Percentiles rank a stretch among this genome's conserved stretches.
Evolutionary conservation across 441 rosid species (phyloP).

Genomic region (Jatropha multifida): DNA sequence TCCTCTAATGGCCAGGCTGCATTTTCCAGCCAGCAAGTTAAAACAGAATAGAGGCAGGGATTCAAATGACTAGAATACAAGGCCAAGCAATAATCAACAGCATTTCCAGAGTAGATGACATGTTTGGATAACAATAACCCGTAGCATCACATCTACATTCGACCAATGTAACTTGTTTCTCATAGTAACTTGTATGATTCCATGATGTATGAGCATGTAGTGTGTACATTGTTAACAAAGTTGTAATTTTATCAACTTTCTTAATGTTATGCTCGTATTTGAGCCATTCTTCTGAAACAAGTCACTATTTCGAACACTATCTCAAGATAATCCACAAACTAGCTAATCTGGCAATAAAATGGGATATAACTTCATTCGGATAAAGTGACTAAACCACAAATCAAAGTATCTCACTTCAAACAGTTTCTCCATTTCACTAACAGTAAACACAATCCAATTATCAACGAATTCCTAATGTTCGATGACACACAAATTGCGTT

Average conservation of each 20-base stretch:
- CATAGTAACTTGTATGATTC: conserved; percentile 25
- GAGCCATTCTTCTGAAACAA: conserved; percentile 39
- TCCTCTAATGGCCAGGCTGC: conserved; percentile 79
- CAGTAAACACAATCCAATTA: not conserved
- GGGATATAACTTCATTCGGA: no score
- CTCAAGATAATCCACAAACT: not conserved
- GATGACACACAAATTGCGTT: not conserved
- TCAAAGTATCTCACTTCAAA: not conserved
- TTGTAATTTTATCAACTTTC: conserved; percentile 23
- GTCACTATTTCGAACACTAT: not conserved
- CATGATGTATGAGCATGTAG: conserved; percentile 26
- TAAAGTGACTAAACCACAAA: not conserved
- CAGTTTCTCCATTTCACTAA: not conserved
- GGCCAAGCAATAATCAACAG: conserved; percentile 6
- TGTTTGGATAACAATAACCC: conserved; percentile 27
- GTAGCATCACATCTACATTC: conserved; percentile 30
- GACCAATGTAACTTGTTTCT: conserved; percentile 23
- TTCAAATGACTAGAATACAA: conserved; percentile 24
- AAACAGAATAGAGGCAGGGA: conserved; percentile 40
- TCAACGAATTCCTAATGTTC: not conserved
- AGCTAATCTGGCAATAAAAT: not conserved
- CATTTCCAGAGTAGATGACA: conserved; percentile 20
- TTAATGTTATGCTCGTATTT: conserved; percentile 38
- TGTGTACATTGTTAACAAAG: conserved; percentile 27
- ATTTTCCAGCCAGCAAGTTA: conserved; percentile 66